These are phyloP conservation scores for Barnettozyma californica DNA, from an alignment of 805 yeast genomes.

Conservation along the genomic window DNA sequence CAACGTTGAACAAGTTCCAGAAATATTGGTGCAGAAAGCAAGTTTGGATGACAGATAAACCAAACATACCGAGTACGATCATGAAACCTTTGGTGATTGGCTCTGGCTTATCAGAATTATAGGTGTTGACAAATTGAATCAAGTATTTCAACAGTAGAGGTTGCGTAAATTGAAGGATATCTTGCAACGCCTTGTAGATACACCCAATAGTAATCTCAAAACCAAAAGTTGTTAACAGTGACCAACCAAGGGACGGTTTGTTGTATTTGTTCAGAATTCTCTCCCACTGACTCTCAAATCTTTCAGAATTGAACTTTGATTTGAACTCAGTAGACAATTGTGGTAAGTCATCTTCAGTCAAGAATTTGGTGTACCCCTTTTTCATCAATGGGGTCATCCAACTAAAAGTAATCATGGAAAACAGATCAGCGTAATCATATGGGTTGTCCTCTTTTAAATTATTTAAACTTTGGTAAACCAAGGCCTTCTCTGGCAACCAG, in stretches of 20 bases:
- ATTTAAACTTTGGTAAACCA: slow-evolving; percentile 31
- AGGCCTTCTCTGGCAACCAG: slow-evolving; percentile 35
- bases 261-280: slow-evolving; percentile 44
- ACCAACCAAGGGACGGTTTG: slow-evolving; percentile 49
- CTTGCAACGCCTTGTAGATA: slow-evolving; percentile 69
- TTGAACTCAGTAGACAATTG: slow-evolving; percentile 65
- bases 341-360: slow-evolving; percentile 67
- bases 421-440: slow-evolving; percentile 49
- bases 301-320: slow-evolving; percentile 45
- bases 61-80: slow-evolving; percentile 72
- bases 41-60: slow-evolving; percentile 72
- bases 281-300: slow-evolving; percentile 59
- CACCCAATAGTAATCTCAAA: slow-evolving; percentile 63
- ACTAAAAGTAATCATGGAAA: slow-evolving; percentile 72
- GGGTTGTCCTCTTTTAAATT: slow-evolving; percentile 27
- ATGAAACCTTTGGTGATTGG: slow-evolving; percentile 73
- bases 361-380: slow-evolving; percentile 60
- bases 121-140: slow-evolving; percentile 52
- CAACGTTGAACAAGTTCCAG: slow-evolving; percentile 66
- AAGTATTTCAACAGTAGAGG: slow-evolving; percentile 73
- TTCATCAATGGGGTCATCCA: slow-evolving; percentile 93
- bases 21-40: slow-evolving; percentile 74
- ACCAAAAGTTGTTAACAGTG: slow-evolving; percentile 69
- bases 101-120: slow-evolving; percentile 31
- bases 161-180: slow-evolving; percentile 73